Evolutionary conservation across 768 basidiomycete species (phyloP).

Genomic region (Hemileccinum impolitum): DNA sequence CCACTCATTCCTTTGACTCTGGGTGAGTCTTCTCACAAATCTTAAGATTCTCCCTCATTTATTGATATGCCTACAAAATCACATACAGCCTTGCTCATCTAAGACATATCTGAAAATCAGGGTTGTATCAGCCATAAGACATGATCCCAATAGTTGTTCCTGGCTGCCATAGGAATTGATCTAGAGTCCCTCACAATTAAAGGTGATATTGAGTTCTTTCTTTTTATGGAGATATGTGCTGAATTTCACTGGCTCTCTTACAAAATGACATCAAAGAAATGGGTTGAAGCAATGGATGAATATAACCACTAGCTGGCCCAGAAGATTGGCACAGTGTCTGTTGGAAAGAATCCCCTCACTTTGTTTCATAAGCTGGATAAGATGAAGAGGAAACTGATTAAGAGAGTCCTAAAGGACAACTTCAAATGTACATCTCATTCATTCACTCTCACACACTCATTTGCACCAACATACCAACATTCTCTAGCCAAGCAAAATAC

Average conservation of each 20-base stretch:
- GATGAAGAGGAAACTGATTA: conserved; percentile 3
- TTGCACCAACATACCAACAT: too few relatives aligned
- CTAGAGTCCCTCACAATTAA: background rate
- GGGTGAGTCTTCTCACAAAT: too few relatives aligned
- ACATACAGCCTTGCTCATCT: too few relatives aligned
- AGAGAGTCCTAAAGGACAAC: conserved; percentile 3
- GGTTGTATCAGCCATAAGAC: too few relatives aligned
- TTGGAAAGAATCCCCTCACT: background rate
- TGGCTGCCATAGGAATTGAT: background rate
- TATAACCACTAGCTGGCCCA: background rate
- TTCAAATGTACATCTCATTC: conserved; percentile 10
- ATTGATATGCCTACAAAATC: too few relatives aligned
- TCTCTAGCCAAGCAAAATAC: too few relatives aligned
- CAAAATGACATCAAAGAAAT: background rate
- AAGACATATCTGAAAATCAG: too few relatives aligned
- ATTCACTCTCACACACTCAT: too few relatives aligned
- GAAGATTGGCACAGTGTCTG: background rate
- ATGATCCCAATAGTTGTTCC: background rate
- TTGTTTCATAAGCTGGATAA: background rate
- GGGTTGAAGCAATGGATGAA: background rate
- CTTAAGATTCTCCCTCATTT: too few relatives aligned
- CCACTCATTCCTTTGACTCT: too few relatives aligned
- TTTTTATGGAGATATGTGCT: background rate
- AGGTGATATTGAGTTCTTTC: background rate
- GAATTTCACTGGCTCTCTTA: background rate